Evolutionary conservation across 176 grass and related monocot genomes (phyloP), one percentile per base, ranked within the genome.

Genomic region (Cenchrus fungigraminus): DNA sequence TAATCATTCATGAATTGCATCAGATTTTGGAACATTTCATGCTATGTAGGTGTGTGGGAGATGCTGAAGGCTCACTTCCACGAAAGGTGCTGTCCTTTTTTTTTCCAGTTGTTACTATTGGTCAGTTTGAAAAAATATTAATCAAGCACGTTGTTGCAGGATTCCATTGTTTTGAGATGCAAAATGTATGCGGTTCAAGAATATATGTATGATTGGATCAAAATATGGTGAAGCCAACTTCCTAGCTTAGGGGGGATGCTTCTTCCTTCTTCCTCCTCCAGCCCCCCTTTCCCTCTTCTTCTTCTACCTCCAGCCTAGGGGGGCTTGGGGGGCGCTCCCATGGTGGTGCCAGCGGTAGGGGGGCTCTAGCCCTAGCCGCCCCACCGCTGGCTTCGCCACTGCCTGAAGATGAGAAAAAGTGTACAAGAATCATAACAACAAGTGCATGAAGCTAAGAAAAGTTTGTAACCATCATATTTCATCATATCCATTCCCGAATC

Each of bases 391-490:
- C n/a, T n/a, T n/a, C n/a, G n/a, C n/a, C n/a, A n/a, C n/a, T n/a
- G n/a, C n/a, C 97, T 8, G 97, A 99, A 71, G 94, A 99, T 79
- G 97, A 99, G 90, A 78, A 87, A 70, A 64, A 13, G 9, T 91
- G 92, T 97, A 88, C 74, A 99, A 87, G 87, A 99, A 95, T 91
- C 92, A 97, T 50, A 95, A 96, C 79, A 99, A 99, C 75, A 99
- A 99, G 73, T 99, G 97, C 79, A 99, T 99, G 97, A 94, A 99
- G 76, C 72, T 99, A n/a, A 90, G 97, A 84, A 99, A 99, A 96
- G 97, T 90, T 46, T 99, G 97, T 76, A 99, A 99, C 65, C 97
- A 99, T 89, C 97, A 94, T 68, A 59, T 99, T 79, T 82, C 97
- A 57, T 89, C 84, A 83, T 99, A 99, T 66, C 97, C 97, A 82